These are phyloP conservation scores for Glonium stellatum DNA, from an alignment of 495 filamentous ascomycete genomes.

Conservation along the genomic window DNA sequence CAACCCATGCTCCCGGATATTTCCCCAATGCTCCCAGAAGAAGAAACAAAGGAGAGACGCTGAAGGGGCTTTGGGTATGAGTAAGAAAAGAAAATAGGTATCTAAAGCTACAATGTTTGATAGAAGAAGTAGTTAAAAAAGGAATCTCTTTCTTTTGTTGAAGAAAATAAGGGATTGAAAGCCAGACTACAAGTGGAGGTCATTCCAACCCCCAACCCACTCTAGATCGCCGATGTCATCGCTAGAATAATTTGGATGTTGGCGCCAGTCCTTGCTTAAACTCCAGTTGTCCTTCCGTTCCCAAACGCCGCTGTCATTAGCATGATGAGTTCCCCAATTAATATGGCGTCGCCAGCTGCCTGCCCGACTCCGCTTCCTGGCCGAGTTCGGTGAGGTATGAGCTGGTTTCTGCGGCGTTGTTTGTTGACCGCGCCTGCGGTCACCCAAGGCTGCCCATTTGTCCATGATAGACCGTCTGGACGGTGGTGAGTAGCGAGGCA, in stretches of 20 bases:
- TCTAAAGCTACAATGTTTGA: conserved; percentile 28
- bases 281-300: conserved; percentile 31
- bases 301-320: conserved; percentile 23
- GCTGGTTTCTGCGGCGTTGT: conserved; percentile 28
- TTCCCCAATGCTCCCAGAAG: conserved; percentile 15
- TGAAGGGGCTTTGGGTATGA: not conserved
- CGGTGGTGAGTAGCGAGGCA: conserved; percentile 47
- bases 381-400: conserved; percentile 15
- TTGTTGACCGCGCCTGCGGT: conserved; percentile 60
- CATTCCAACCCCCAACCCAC: conserved; percentile 86
- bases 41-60: conserved; percentile 2
- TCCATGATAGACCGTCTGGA: conserved; percentile 56
- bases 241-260: conserved; percentile 29
- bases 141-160: conserved; percentile 1
- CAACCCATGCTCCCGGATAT: conserved; percentile 10
- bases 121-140: conserved; percentile 2
- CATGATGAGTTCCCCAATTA: conserved; percentile 17
- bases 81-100: conserved; percentile 21
- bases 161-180: conserved; percentile 27
- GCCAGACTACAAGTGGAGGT: conserved; percentile 45
- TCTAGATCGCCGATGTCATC: conserved; percentile 66
- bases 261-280: conserved; percentile 59
- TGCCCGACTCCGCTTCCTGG: conserved; percentile 27
- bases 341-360: conserved; percentile 29
- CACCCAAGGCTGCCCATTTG: conserved; percentile 82